Evolutionary conservation across 371 early-diverging fungal species (phyloP), one percentile per base, ranked within the genome.

Genomic region (Mortierella sp.): DNA sequence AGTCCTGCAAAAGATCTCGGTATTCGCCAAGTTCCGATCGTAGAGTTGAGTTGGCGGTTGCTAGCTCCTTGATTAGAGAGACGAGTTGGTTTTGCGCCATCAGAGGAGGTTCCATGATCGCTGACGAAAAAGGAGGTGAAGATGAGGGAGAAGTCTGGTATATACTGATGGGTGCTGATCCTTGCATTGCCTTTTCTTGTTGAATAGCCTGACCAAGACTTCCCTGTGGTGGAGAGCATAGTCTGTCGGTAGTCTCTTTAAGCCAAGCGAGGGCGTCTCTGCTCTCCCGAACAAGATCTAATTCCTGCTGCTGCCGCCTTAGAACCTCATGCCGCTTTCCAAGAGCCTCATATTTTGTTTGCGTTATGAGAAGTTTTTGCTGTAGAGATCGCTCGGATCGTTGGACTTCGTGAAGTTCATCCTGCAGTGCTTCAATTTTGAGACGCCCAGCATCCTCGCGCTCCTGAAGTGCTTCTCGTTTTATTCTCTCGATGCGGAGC

Each of bases 31-130:
- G 64, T 24, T 89, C 87, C 11, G 70, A 62, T 55, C 84, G 66
- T 37, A 89, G 66, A 45, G 87, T 88, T 52, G 74, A 68, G 32
- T 88, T 88, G 24, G 87, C 77, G n/a, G 80, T 72, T 5, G 87
- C 80, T 0, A 89, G 77, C 70, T 89, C 89, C 64, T 81, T 86
- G 64, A 88, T 84, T n/a, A 89, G 70, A 1, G 80, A 66, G 11
- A 87, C 75, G 62, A 88, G 75, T 52, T 83, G 79, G 52, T 78
- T 72, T 26, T 85, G 83, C 4, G 85, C 83, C 43, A 78, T 79
- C n/a, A 79, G 58, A 14, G 80, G 80, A 12, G 80, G 80, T 3
- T 80, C 80, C 37, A 55, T 54, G n/a, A 75, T 60, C 1, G 72
- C 61, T 0, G 80, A 75, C 14, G 60, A 67, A 24, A 66, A 80